These are phyloP conservation scores for Collariella sp. DNA, from an alignment of 495 filamentous ascomycete species.

Conservation along the genomic window DNA sequence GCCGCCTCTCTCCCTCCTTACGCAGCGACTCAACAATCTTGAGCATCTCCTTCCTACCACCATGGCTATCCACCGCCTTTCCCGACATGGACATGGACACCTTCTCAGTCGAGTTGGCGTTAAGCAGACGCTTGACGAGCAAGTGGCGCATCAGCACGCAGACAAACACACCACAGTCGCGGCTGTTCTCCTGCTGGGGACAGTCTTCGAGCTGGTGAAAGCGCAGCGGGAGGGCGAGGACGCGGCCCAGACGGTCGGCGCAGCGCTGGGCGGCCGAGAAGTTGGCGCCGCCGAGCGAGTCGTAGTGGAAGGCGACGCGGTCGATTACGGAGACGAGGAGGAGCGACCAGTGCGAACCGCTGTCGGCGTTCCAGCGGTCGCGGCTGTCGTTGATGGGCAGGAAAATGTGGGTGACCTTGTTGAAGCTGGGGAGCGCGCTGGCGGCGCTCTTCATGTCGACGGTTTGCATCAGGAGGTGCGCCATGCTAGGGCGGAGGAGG, in stretches of 20 bases:
- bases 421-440: conserved; percentile 70
- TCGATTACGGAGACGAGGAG: conserved; percentile 85
- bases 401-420: conserved; percentile 83
- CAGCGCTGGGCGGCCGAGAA: conserved; percentile 59
- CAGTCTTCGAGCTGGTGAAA: conserved; percentile 74
- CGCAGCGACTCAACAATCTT: conserved; percentile 72
- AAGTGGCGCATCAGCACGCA: conserved; percentile 88
- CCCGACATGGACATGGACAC: conserved; percentile 89
- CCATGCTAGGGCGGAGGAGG: conserved; percentile 87
- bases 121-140: conserved; percentile 71
- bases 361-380: conserved; percentile 67
- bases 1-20: conserved; percentile 71
- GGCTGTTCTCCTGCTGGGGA: conserved; percentile 86
- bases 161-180: conserved; percentile 93
- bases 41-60: conserved; percentile 78
- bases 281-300: conserved; percentile 75
- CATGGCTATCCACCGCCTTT: conserved; percentile 64
- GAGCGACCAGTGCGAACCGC: conserved; percentile 91
- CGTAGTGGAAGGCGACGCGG: conserved; percentile 91
- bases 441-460: conserved; percentile 64
- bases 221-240: conserved; percentile 56
- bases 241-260: conserved; percentile 53
- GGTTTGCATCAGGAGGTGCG: conserved; percentile 83
- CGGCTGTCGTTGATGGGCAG: conserved; percentile 88
- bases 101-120: conserved; percentile 65